Percentiles rank a stretch among this genome's conserved stretches.
These are phyloP conservation scores for Wickerhamomyces bovis DNA, from an alignment of 805 yeast species.

Conservation along the genomic window DNA sequence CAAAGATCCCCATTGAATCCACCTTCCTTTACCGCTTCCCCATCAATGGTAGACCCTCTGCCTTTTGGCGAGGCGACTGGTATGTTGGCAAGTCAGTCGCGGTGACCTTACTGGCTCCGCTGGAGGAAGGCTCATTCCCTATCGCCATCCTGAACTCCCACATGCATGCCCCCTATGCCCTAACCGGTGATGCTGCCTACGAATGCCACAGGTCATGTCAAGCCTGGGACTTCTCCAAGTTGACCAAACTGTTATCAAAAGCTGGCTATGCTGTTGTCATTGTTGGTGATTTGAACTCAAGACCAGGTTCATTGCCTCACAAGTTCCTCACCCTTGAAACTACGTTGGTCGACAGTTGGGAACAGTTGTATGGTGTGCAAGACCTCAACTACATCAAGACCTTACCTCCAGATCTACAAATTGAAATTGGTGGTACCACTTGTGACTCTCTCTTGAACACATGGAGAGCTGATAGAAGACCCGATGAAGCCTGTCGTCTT, in stretches of 20 bases:
- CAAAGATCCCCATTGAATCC: conserved; percentile 75
- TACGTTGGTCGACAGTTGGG: conserved; percentile 79
- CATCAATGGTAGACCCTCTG: conserved; percentile 89
- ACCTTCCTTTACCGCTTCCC: conserved; percentile 83
- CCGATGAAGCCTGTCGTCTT: conserved; percentile 57
- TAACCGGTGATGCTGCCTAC: conserved; percentile 81
- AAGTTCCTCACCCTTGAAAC: conserved; percentile 65
- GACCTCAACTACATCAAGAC: conserved; percentile 35
- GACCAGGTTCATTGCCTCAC: conserved; percentile 82
- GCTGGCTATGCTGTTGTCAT: conserved; percentile 84
- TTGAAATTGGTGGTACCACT: conserved; percentile 73
- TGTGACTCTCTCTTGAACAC: conserved; percentile 86
- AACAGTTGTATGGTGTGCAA: conserved; percentile 47
- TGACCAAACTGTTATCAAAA: conserved; percentile 51
- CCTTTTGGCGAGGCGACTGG: conserved; percentile 95
- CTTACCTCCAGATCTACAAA: conserved; percentile 55
- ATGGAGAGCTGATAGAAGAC: conserved; percentile 51
- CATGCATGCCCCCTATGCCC: conserved; percentile 94
- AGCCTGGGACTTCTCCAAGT: conserved; percentile 87
- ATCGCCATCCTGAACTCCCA: conserved; percentile 85
- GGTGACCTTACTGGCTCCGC: conserved; percentile 58
- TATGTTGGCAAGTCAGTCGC: conserved; percentile 89
- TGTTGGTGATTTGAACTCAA: conserved; percentile 90
- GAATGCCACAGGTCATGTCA: conserved; percentile 88
- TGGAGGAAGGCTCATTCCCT: conserved; percentile 39